Percentiles rank a stretch among this genome's conserved stretches.
Evolutionary conservation across 768 basidiomycete species (phyloP).

Genomic region (Tylopilus plumbeoviolaceoides): DNA sequence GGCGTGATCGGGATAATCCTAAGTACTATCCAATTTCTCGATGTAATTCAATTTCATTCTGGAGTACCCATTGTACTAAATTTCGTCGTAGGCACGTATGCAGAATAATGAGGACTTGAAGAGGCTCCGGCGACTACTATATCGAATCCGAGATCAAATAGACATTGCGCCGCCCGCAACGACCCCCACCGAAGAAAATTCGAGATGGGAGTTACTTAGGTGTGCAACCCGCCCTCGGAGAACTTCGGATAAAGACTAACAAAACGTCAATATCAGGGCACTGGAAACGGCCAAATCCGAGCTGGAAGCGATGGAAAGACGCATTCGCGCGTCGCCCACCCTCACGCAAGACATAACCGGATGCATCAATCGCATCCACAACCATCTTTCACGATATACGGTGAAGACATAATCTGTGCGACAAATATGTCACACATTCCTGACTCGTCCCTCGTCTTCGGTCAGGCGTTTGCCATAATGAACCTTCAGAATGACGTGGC

Average conservation of each 20-base stretch:
- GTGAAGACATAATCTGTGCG: not conserved
- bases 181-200: no score
- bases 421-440: no score
- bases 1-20: not conserved
- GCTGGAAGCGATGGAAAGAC: not conserved
- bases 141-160: no score
- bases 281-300: not conserved
- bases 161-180: no score
- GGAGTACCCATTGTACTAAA: not conserved
- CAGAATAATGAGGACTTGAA: no score
- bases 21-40: not conserved
- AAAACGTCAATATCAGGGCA: no score
- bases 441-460: no score
- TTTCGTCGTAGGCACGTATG: fast-evolving
- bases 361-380: not conserved
- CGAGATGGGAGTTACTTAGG: no score
- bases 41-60: not conserved
- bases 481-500: no score
- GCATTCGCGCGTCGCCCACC: not conserved
- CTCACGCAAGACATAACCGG: not conserved
- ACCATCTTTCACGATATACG: slow-evolving; percentile 1
- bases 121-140: no score
- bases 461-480: not conserved
- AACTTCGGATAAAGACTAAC: no score
- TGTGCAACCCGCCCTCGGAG: no score